phyloP scores from a whole-genome alignment of 805 yeast genomes.

The Candida stauntonica region DNA sequence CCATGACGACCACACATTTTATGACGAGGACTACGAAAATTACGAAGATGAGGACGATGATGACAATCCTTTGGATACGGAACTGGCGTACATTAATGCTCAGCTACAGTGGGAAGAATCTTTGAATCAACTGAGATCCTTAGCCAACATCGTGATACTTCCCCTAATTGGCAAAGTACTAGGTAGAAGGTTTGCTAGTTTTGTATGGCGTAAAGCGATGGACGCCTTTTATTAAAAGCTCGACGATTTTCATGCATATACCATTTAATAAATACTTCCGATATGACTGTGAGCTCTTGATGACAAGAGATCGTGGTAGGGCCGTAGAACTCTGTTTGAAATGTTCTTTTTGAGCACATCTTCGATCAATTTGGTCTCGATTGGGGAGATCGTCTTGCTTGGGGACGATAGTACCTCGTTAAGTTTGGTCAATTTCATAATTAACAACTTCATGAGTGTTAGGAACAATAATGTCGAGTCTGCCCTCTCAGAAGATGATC shows the following conservation, averaged over 20 bases:
- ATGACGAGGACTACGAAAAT: neutral
- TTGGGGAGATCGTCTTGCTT: neutral
- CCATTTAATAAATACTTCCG: slow-evolving; percentile 9
- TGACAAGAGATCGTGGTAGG: slow-evolving; percentile 19
- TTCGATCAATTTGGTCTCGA: slow-evolving; percentile 19
- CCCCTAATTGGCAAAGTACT: slow-evolving; percentile 65
- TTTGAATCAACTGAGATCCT: slow-evolving; percentile 51
- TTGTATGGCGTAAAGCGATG: slow-evolving; percentile 23
- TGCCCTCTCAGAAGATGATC: slow-evolving; percentile 2
- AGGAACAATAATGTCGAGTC: slow-evolving; percentile 18
- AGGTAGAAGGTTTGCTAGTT: slow-evolving; percentile 56
- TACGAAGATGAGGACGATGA: slow-evolving; percentile 15
- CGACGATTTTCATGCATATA: neutral
- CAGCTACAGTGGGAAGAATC: slow-evolving; percentile 76
- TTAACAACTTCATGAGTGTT: slow-evolving; percentile 17
- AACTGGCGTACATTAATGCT: slow-evolving; percentile 37
- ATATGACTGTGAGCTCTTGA: slow-evolving; percentile 11
- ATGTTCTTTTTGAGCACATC: slow-evolving; percentile 22
- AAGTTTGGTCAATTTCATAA: slow-evolving; percentile 15
- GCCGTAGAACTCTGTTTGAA: slow-evolving; percentile 16
- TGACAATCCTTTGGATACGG: slow-evolving; percentile 20
- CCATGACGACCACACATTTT: neutral
- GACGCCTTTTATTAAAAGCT: slow-evolving; percentile 15
- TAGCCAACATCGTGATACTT: slow-evolving; percentile 53
- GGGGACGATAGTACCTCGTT: slow-evolving; percentile 4